Evolutionary conservation across 306 rosid species (phyloP), one percentile per base, ranked within the genome.

Genomic region (Gleditsia sinensis): DNA sequence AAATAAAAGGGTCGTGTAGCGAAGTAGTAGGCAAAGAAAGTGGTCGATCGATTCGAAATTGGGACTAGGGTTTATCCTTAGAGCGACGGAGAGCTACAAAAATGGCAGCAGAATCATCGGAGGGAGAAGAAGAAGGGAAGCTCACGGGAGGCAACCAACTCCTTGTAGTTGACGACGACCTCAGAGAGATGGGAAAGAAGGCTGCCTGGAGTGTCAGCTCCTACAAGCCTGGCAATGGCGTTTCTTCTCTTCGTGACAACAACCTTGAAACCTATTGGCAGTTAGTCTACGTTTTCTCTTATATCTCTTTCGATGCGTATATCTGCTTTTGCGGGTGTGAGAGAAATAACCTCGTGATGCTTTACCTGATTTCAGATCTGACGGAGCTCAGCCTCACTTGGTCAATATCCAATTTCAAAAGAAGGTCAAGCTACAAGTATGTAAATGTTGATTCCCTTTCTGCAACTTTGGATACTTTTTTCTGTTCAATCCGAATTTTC

Each of bases 161-260:
- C 7, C 70, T 90, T 5, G 25, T 34, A 0, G 82, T 90, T 0
- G 94, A 91, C 16, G 94, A 87, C 0, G 96, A 94, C 60, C 94
- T 94, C 59, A 78, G 91, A 43, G 98, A 94, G 83, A 76, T 94
- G 86, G 98, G 95, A 1, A 90, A 94, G 80, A 91, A 91, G 25
- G 98, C 97, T 1, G 95, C 96, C 32, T 91, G 97, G 98, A 94
- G 97, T 40, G 96, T 94, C 54, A 91, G 98, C 82, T 90, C 98
- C 39, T 94, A 92, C 88, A 94, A 94, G 43, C 88, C 98, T 23
- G 98, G 98, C 39, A 94, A 88, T 68, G 96, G 95, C 64, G 96
- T 94, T 58, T 85, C 91, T 27, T 83, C 90, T 54, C 92, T 94
- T 40, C 91, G 93, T 9, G 98, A 91, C 50, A 89, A 84, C 55